These are phyloP conservation scores for Sporothrix brunneoviolacea DNA, from an alignment of 2,329 filamentous ascomycete species.

Conservation along the genomic window DNA sequence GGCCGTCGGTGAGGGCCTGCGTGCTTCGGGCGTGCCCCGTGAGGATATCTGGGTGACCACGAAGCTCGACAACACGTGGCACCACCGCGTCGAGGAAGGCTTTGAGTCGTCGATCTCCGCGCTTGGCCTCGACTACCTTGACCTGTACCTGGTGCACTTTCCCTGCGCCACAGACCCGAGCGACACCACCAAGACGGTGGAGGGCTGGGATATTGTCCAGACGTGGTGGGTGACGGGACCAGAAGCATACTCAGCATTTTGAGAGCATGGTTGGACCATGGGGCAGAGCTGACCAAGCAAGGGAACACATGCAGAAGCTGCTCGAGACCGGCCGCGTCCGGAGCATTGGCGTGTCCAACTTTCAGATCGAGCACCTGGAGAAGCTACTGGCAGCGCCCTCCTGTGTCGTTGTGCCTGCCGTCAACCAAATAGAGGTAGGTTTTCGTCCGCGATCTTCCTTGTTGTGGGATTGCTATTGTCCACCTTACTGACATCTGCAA, in stretches of 20 bases:
- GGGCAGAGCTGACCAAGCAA: too few relatives aligned
- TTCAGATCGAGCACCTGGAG: constrained; percentile 13
- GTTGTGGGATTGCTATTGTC: neutral
- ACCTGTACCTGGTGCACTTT: constrained; percentile 17
- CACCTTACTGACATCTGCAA: neutral
- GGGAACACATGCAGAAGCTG: constrained; percentile 16
- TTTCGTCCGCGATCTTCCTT: neutral
- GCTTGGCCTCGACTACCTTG: constrained; percentile 13
- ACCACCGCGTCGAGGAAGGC: constrained; percentile 14
- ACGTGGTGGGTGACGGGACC: constrained; percentile 15
- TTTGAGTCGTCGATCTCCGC: constrained; percentile 10
- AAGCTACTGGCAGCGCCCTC: constrained; percentile 34
- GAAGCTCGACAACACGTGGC: constrained; percentile 17
- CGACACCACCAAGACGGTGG: constrained; percentile 10
- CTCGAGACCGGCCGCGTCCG: constrained; percentile 13
- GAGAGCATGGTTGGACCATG: too few relatives aligned
- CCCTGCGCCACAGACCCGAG: constrained; percentile 9
- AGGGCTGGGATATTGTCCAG: constrained; percentile 12
- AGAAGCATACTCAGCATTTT: too few relatives aligned
- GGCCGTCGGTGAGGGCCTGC: constrained; percentile 16
- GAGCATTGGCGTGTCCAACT: constrained; percentile 17
- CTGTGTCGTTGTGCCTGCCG: constrained; percentile 42
- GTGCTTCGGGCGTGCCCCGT: constrained; percentile 14
- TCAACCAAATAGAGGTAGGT: constrained; percentile 52
- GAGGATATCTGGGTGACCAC: constrained; percentile 18